A percentile compares a stretch with the other conserved stretches of the same genome.
phyloP scores from a whole-genome alignment of 176 grass and related monocot genomes.

The Puccinellia tenuiflora region DNA sequence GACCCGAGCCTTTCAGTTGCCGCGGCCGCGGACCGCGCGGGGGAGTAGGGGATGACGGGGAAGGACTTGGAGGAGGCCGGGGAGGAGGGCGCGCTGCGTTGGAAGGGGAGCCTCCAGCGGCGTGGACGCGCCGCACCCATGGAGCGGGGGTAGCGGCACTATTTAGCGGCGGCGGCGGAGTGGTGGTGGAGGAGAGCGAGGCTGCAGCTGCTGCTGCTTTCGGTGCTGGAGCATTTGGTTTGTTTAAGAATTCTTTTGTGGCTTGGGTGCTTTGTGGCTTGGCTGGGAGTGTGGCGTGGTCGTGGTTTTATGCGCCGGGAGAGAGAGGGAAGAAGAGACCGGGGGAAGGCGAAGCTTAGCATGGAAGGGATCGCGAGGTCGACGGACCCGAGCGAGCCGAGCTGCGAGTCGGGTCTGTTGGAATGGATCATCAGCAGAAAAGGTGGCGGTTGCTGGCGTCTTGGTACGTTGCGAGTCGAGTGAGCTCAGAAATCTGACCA shows the following conservation, averaged over 20 bases:
- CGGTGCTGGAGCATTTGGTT: not conserved
- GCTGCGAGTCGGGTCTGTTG: not conserved
- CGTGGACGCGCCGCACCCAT: constrained; percentile 48
- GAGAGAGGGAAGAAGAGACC: not conserved
- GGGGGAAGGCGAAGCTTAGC: constrained; percentile 5
- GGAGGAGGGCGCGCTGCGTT: constrained; percentile 34
- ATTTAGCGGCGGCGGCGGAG: not conserved
- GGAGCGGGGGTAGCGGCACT: not conserved
- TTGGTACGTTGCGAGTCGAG: too few relatives aligned
- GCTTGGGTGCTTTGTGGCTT: constrained; percentile 32
- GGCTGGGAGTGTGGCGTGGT: not conserved
- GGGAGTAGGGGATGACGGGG: not conserved
- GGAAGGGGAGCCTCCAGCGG: constrained; percentile 69
- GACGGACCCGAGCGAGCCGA: not conserved
- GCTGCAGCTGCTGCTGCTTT: constrained; percentile 17
- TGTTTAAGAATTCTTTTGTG: constrained; percentile 10
- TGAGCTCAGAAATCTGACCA: not conserved
- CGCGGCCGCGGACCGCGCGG: constrained; percentile 22
- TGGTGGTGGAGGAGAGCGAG: too few relatives aligned
- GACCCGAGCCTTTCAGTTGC: too few relatives aligned
- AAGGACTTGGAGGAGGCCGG: not conserved
- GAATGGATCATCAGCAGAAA: not conserved
- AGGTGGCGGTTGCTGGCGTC: not conserved
- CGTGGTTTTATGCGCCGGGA: constrained; percentile 40
- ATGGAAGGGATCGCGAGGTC: constrained; percentile 24